Conservation (phyloP, 257 asterid species). For the Solanum rostratum region DNA sequence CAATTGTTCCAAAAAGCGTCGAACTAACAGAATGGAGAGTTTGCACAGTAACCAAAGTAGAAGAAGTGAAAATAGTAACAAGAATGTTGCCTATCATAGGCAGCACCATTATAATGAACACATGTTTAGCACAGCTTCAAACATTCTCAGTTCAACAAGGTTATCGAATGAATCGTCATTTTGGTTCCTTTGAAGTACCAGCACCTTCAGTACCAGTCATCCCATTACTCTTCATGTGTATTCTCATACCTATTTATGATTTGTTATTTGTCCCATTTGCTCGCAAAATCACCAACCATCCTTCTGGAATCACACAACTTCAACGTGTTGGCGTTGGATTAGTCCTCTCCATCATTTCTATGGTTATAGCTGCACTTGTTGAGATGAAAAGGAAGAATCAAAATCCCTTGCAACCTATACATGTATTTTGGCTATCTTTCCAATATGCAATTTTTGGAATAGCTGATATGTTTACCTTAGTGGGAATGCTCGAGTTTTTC, state of each 20-base stretch:
- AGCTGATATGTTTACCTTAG: conserved; percentile 61
- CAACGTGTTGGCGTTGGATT: conserved; percentile 74
- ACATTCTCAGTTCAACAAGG: conserved; percentile 72
- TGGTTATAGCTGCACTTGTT: conserved; percentile 43
- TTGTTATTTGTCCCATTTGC: conserved; percentile 41
- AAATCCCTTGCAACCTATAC: conserved; percentile 22
- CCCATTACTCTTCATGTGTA: conserved; percentile 54
- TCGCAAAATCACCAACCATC: conserved; percentile 39
- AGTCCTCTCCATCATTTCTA: conserved; percentile 51
- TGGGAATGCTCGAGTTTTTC: conserved; percentile 57
- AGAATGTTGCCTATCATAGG: conserved; percentile 61
- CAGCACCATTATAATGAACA: conserved; percentile 69
- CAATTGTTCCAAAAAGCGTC: conserved; percentile 16
- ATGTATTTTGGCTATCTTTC: conserved; percentile 53
- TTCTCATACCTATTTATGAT: conserved; percentile 58
- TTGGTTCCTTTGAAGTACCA: conserved; percentile 49
- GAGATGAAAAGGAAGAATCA: conserved; percentile 30
- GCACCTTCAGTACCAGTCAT: conserved; percentile 57
- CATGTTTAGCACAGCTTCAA: conserved; percentile 69
- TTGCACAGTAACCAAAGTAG: conserved; percentile 59
- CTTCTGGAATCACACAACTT: conserved; percentile 59
- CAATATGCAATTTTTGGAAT: conserved; percentile 62
- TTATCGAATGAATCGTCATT: conserved; percentile 27
- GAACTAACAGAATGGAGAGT: conserved; percentile 32
- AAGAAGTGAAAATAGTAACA: conserved; percentile 49